Evolutionary conservation across 495 filamentous ascomycete species (phyloP).

Genomic region (Trichocladium antarcticum): DNA sequence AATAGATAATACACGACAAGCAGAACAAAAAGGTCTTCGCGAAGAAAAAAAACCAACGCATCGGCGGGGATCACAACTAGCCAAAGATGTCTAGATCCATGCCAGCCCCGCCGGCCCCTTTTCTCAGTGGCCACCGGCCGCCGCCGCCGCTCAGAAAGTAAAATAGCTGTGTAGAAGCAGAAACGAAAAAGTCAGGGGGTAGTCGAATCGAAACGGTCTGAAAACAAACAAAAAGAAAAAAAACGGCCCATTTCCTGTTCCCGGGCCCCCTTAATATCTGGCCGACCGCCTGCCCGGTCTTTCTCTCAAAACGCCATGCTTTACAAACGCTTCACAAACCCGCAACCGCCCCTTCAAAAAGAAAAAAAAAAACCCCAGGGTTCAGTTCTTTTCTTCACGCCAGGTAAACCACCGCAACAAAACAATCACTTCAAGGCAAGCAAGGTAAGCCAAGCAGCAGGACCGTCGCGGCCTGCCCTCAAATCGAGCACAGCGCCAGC

Average conservation of each 20-base stretch:
- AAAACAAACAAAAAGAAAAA: neutral
- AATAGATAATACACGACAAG: no score
- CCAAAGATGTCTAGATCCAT: no score
- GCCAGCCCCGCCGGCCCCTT: no score
- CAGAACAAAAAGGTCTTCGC: no score
- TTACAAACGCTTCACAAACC: neutral
- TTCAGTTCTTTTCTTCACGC: neutral
- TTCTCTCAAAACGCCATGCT: constrained; percentile 10
- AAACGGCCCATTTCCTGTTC: neutral
- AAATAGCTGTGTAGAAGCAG: neutral
- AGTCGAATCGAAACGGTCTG: neutral
- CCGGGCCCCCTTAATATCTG: neutral
- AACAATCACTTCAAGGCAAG: neutral
- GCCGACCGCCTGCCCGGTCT: neutral
- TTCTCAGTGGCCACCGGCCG: no score
- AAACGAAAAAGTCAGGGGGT: neutral
- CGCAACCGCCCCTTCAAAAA: neutral
- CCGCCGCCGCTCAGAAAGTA: neutral
- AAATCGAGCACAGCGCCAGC: no score
- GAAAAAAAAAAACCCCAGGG: constrained; percentile 1
- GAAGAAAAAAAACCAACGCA: no score
- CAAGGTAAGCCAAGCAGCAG: neutral
- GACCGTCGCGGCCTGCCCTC: no score
- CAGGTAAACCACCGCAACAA: neutral
- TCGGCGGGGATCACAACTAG: no score